Conservation (phyloP, 768 basidiomycete species). For the Plicaturopsis crispa region DNA sequence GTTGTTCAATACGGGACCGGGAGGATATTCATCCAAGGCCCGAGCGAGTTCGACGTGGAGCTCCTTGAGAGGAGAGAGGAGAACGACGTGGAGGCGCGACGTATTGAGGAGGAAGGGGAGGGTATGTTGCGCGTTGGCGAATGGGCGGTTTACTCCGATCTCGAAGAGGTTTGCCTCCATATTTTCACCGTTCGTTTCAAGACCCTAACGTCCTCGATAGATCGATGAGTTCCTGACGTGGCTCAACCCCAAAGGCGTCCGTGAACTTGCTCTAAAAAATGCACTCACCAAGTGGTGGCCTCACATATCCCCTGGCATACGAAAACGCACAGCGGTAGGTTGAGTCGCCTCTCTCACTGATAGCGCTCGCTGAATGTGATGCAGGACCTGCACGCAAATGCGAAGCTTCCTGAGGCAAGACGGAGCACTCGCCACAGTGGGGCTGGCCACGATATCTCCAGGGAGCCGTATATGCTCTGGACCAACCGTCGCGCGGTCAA, state of each 20-base stretch:
- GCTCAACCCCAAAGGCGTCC: conserved; percentile 88
- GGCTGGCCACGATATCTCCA: conserved; percentile 51
- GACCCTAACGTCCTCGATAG: conserved; percentile 32
- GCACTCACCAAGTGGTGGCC: conserved; percentile 77
- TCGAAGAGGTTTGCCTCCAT: conserved; percentile 63
- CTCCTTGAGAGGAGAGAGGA: conserved; percentile 54
- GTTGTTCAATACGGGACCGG: conserved; percentile 83
- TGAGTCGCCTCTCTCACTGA: neutral
- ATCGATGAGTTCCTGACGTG: conserved; percentile 78
- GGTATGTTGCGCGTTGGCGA: conserved; percentile 67
- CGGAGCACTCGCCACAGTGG: conserved; percentile 63
- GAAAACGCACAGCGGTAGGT: conserved; percentile 68
- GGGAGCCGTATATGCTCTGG: conserved; percentile 88
- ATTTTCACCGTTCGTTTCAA: neutral
- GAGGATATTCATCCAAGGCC: conserved; percentile 88
- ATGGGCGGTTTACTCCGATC: conserved; percentile 87
- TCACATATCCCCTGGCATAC: conserved; percentile 74
- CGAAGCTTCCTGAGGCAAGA: conserved; percentile 72
- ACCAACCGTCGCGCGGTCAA: conserved; percentile 68
- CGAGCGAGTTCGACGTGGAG: conserved; percentile 74
- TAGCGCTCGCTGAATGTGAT: conserved; percentile 10
- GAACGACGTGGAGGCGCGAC: conserved; percentile 43
- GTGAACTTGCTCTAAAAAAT: conserved; percentile 77
- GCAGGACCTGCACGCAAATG: conserved; percentile 63
- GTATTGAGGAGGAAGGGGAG: conserved; percentile 77